phyloP scores from a whole-genome alignment of 805 yeast species.

The Yamadazyma endophytica region DNA sequence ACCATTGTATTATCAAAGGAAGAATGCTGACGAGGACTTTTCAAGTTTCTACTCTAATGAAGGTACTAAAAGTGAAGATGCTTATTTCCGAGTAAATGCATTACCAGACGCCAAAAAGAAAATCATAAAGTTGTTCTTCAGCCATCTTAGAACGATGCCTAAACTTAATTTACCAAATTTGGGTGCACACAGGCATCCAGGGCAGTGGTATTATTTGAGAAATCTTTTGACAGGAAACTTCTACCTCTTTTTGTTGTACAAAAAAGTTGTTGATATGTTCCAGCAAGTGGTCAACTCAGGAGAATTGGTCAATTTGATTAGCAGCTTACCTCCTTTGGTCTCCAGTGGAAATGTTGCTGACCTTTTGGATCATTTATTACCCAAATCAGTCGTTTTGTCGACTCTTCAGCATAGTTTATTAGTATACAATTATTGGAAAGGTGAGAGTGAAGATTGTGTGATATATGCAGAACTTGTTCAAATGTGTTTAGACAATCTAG shows the following conservation, averaged over 20 bases:
- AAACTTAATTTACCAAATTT: slow-evolving; percentile 32
- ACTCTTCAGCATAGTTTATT: slow-evolving; percentile 25
- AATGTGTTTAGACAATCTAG: slow-evolving; percentile 16
- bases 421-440: slow-evolving; percentile 32
- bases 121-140: slow-evolving; percentile 24
- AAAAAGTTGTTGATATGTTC: slow-evolving; percentile 22
- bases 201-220: slow-evolving; percentile 36
- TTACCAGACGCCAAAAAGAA: slow-evolving; percentile 19
- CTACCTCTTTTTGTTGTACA: slow-evolving; percentile 24
- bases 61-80: slow-evolving; percentile 16
- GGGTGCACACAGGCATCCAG: slow-evolving; percentile 36
- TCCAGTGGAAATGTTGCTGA: slow-evolving; percentile 7
- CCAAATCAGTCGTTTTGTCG: slow-evolving; percentile 12
- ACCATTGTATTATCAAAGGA: slow-evolving; percentile 23
- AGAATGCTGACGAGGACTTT: slow-evolving; percentile 29
- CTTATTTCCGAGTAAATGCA: slow-evolving; percentile 5
- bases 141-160: slow-evolving; percentile 24
- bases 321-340: slow-evolving; percentile 3
- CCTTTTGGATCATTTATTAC: slow-evolving; percentile 9
- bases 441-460: slow-evolving; percentile 28
- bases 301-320: slow-evolving; percentile 7
- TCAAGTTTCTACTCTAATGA: slow-evolving; percentile 16
- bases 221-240: slow-evolving; percentile 28
- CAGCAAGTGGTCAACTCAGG: slow-evolving; percentile 1
- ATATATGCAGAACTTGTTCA: slow-evolving; percentile 23